A percentile compares a stretch with the other conserved stretches of the same genome.
These are phyloP conservation scores for Ganoderma boninense DNA, from an alignment of 1,284 basidiomycete genomes.

Conservation along the genomic window DNA sequence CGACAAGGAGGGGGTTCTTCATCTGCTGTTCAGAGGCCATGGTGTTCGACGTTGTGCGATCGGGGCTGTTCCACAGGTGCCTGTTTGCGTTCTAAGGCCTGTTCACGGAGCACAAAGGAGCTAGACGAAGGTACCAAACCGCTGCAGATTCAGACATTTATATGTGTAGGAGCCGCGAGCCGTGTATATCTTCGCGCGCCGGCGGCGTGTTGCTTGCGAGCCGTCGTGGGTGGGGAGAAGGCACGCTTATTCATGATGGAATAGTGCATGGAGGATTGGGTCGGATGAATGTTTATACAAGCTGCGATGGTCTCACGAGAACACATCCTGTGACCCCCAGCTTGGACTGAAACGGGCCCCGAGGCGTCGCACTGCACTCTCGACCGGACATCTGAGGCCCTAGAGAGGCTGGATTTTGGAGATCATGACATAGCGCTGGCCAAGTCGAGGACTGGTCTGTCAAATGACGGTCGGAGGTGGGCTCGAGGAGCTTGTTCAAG, in stretches of 20 bases:
- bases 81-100: background rate
- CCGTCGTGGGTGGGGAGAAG: constrained; percentile 26
- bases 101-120: background rate
- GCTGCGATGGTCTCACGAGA: constrained; percentile 25
- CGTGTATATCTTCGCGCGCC: constrained; percentile 27
- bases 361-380: constrained; percentile 13
- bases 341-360: constrained; percentile 23
- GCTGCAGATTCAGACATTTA: constrained; percentile 18
- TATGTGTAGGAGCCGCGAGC: constrained; percentile 8
- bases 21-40: constrained; percentile 43
- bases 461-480: background rate
- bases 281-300: constrained; percentile 16
- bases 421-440: background rate
- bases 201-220: constrained; percentile 23
- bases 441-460: background rate
- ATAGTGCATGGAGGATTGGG: constrained; percentile 18
- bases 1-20: constrained; percentile 48
- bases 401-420: background rate
- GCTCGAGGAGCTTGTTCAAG: too few relatives aligned
- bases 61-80: background rate
- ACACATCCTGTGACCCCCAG: constrained; percentile 26
- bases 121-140: constrained; percentile 7
- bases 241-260: constrained; percentile 24
- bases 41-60: background rate
- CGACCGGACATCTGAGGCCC: background rate